phyloP scores from a whole-genome alignment of 352 stramenopile species.

The Globisporangium paroecandrum region DNA sequence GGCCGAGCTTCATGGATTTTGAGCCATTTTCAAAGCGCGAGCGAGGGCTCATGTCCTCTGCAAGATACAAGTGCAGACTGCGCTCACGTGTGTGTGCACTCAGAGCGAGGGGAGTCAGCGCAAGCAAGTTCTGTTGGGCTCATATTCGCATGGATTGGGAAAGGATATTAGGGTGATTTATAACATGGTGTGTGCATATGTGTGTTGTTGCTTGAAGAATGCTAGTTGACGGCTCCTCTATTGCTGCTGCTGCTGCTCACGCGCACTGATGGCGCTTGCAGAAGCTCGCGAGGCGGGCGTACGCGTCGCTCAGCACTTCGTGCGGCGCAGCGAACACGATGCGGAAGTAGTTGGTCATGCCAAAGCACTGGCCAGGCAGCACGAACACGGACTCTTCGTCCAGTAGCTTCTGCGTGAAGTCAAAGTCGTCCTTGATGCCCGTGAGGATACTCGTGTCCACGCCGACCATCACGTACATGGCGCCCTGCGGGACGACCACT shows the following conservation, averaged over 20 bases:
- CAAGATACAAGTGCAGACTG: too few species aligned
- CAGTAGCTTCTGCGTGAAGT: constrained; percentile 92
- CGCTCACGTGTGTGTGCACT: too few species aligned
- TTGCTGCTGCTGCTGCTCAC: background rate
- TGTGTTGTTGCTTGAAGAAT: background rate
- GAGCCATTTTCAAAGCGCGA: too few species aligned
- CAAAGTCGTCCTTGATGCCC: constrained; percentile 89
- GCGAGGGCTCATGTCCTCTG: too few species aligned
- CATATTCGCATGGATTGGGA: too few species aligned
- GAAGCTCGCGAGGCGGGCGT: constrained; percentile 55
- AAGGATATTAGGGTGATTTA: background rate
- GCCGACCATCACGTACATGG: constrained; percentile 94
- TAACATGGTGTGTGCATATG: background rate
- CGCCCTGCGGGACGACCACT: constrained; percentile 88
- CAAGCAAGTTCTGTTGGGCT: too few species aligned
- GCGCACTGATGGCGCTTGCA: constrained; percentile 43
- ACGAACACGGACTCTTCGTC: constrained; percentile 96
- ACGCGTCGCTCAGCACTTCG: constrained; percentile 60
- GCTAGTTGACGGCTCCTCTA: background rate
- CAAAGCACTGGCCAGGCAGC: constrained; percentile 85
- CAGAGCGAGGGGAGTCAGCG: too few species aligned
- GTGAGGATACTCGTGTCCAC: constrained; percentile 68
- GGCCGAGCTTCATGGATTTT: background rate
- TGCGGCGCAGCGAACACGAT: constrained; percentile 71
- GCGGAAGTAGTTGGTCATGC: constrained; percentile 69